These are phyloP conservation scores for Herpotrichia juniperi DNA, from an alignment of 2,329 filamentous ascomycete genomes.

Conservation along the genomic window DNA sequence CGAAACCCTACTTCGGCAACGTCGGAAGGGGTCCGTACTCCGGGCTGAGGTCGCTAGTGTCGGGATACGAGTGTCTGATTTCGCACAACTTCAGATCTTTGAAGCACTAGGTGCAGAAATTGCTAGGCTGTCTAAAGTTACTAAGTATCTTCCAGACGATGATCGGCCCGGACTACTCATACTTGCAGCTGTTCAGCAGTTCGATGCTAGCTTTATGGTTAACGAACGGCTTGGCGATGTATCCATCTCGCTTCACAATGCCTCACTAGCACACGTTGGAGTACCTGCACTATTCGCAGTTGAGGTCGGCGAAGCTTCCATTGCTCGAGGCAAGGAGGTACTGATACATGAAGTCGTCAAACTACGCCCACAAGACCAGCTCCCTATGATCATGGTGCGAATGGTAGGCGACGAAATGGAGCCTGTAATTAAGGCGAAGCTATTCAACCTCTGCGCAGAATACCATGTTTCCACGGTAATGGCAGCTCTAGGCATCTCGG, in stretches of 20 bases:
- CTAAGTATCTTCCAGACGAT: constrained; percentile 95
- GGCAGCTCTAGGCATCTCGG: constrained; percentile 74
- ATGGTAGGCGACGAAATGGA: constrained; percentile 96
- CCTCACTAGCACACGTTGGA: constrained; percentile 67
- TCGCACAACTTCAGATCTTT: constrained; percentile 71
- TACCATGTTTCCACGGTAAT: constrained; percentile 86
- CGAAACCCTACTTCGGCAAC: constrained; percentile 85
- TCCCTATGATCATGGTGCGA: constrained; percentile 81
- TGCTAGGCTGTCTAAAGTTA: constrained; percentile 80
- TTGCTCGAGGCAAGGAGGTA: constrained; percentile 73
- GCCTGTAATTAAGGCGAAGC: constrained; percentile 83
- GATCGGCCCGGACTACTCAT: constrained; percentile 88
- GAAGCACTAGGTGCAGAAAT: constrained; percentile 78
- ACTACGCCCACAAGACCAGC: constrained; percentile 43
- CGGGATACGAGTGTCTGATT: constrained; percentile 65
- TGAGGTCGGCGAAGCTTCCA: constrained; percentile 68
- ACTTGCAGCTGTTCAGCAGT: constrained; percentile 68
- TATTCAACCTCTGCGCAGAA: constrained; percentile 84
- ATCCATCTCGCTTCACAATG: constrained; percentile 44
- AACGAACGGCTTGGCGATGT: constrained; percentile 70
- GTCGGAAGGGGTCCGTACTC: constrained; percentile 83
- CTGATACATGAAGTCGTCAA: constrained; percentile 69
- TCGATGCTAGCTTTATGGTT: constrained; percentile 67
- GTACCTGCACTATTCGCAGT: constrained; percentile 82
- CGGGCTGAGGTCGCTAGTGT: constrained; percentile 71